Evolutionary conservation across 352 stramenopile genomes (phyloP), one percentile per base, ranked within the genome.

Genomic region (Phytophthora citrophthora): DNA sequence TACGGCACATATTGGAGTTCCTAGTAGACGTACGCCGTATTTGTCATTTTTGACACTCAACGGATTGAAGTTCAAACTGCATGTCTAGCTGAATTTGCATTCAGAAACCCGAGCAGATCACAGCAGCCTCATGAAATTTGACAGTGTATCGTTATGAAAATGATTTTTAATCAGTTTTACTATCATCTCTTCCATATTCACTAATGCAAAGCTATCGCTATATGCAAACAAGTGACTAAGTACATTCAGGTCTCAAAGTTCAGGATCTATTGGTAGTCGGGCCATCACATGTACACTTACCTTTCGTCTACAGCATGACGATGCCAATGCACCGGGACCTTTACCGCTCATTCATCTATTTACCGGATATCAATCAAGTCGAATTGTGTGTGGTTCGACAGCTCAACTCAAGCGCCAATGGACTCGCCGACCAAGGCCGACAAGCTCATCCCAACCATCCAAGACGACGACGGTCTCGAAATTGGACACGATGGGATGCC

Each of bases 401-500:
- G 12, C 8, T 34, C 11, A 29, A 34, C 4, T 11, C 29, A 34
- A 34, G 29, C 29, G 8, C 29, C 29, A 34, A 78, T 75, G 65
- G 47, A 75, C 24, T 70, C 65, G 2, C 70, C 65, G 13, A 41
- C 29, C 48, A 84, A 81, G 61, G 61, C 46, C 10, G 75, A 84
- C 20, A 84, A 83, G 62, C 72, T 83, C 27, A 46, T 83, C 15
- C 29, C 62, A n/a, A 20, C 15, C 9, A 36, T 62, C 16, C 60
- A 81, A 18, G 62, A 82, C 11, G 68, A 67, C n/a, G 49, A 60
- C 24, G 49, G 26, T 8, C 67, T 61, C 4, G 54, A 52, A 23
- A 18, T 52, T 5, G 54, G 36, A 13, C 70, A 43, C 49, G 74
- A 88, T 23, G 69, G 66, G 39, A 71, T 92, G 24, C 79, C 79